Base-by-base conservation (phyloP, 768 basidiomycete species). In the Porphyrellus cyaneotinctus region DNA sequence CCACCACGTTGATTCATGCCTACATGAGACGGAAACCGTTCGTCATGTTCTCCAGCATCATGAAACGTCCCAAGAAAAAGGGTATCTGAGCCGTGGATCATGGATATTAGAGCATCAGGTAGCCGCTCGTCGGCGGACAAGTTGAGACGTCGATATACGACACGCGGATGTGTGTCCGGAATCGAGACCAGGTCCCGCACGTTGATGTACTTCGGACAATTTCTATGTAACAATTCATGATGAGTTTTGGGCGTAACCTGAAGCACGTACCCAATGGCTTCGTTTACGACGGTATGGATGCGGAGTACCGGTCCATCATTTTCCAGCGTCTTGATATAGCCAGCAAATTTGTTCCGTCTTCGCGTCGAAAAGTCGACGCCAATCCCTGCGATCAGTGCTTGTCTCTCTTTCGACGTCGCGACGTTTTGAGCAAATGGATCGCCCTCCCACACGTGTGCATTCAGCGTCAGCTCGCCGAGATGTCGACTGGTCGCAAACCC, bases 1-100 rank as follows among this genome's bases (percentile, higher is more conserved):
- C 85, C 85, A 4, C 81, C 83, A 6, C 85, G 81, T 28, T 84
- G 80, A 51, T 87, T 87, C 74, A 82, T 82, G 28, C 85, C 85
- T 8, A 84, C 58, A 58, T 85, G 84, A 1, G 84, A 83, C 0
- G 79, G 79, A 56, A 72, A 77, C 4, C 43, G 62, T 13, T 58
- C 46, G 1, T 61, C 64, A 17, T 81, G 76, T 12, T 66, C 50
- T 4, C 54, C 46, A 5, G 79, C 77, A 2, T 67, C 55, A 56
- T 84, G 82, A 1, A 74, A 72, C 1, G 82, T 79, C 6, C 82
- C 83, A 37, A 87, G 53, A 60, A 81, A 87, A 9, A 78, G 73
- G 0, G 82, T 82, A 58, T 87, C 84, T 0, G 79, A 69, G 0
- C 58, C 67, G 2, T 65, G 67, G 14, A 87, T 77, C 51, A 85